Base-by-base conservation (phyloP, 371 early-diverging fungal species). In the Mortierella sp. region DNA sequence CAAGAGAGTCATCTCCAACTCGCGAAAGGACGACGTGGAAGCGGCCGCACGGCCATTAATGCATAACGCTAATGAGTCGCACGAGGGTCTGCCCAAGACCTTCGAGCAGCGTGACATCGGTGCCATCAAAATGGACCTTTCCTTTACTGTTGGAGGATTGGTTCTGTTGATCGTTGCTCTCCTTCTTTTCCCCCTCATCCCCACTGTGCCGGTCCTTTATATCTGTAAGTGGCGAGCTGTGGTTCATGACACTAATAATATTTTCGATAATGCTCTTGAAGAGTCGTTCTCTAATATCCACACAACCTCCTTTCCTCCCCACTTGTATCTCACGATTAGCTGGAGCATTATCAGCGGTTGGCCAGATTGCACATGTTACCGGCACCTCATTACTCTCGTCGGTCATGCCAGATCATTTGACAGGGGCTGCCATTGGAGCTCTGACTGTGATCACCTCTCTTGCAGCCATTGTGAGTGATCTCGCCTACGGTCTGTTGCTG, bases 401-500 rank as follows among this genome's bases (percentile, higher is more conserved):
- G 42, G 68, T 68, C 42, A 68, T 68, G 68, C 68, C 68, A 21
- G 21, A 38, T 68, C 42, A 68, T 9, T 24, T 42, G 68, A 68
- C 68, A 21, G 68, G 68, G 24, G 44, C 68, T 38, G 68, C 24
- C 11, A 24, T 68, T 34, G 68, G 68, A 21, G 68, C 68, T 38
- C 3, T 68, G 24, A 38, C 38, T 42, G 68, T 68, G 10, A 24
- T 11, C 11, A 38, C 34, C 24, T 68, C 68, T 21, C 3, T 68
- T 4, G 38, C 24, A 21, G 0, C 9, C 4, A 68, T 68, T 24
- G 38, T 68, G 34, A 34, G 38, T 21, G 68, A 21, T 24, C 19
- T 68, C 24, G 2, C 44, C 10, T 68, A 68, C 9, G 68, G 68
- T 3, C 44, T 24, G 4, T 42, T 68, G 68, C 24, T 68, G 38